A percentile compares a stretch with the other conserved stretches of the same genome.
These are phyloP conservation scores for Takashimella tepidaria DNA, from an alignment of 1,284 basidiomycete species.

Conservation along the genomic window DNA sequence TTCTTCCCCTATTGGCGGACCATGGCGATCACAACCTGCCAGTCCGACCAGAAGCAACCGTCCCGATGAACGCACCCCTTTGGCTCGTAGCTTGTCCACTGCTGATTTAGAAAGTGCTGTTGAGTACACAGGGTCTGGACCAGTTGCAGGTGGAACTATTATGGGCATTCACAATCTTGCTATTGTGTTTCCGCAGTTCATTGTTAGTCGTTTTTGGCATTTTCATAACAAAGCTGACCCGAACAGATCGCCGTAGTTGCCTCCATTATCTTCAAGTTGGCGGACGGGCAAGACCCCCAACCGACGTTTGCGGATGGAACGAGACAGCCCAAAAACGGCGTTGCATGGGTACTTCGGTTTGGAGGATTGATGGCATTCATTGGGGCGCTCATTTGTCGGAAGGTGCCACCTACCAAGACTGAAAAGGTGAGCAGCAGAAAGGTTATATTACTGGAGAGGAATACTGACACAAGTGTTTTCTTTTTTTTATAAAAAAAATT, in stretches of 20 bases:
- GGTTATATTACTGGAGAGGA: too few relatives aligned
- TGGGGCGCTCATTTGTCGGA: slow-evolving; percentile 68
- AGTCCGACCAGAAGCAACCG: slow-evolving; percentile 14
- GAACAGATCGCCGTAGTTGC: slow-evolving; percentile 77
- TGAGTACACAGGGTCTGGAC: slow-evolving; percentile 52
- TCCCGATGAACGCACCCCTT: slow-evolving; percentile 57
- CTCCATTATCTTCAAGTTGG: slow-evolving; percentile 77
- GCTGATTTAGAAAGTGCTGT: slow-evolving; percentile 50
- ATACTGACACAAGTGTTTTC: too few relatives aligned
- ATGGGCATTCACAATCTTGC: slow-evolving; percentile 93
- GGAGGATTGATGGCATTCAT: slow-evolving; percentile 77
- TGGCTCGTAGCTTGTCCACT: slow-evolving; percentile 62
- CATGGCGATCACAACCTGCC: slow-evolving; percentile 29
- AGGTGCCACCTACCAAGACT: slow-evolving; percentile 76
- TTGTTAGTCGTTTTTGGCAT: slow-evolving; percentile 58
- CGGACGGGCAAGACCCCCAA: slow-evolving; percentile 56
- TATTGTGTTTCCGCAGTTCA: slow-evolving; percentile 85
- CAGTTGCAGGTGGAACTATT: slow-evolving; percentile 84
- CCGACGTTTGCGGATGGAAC: background rate
- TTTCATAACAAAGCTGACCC: slow-evolving; percentile 2
- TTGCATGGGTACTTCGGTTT: slow-evolving; percentile 89
- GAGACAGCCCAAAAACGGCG: slow-evolving; percentile 60
- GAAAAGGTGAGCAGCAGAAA: slow-evolving; percentile 56
- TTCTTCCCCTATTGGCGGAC: slow-evolving; percentile 48
- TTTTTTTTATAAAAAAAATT: too few relatives aligned